Base-by-base conservation (phyloP, 768 basidiomycete species). In the Porphyrellus cyaneotinctus region DNA sequence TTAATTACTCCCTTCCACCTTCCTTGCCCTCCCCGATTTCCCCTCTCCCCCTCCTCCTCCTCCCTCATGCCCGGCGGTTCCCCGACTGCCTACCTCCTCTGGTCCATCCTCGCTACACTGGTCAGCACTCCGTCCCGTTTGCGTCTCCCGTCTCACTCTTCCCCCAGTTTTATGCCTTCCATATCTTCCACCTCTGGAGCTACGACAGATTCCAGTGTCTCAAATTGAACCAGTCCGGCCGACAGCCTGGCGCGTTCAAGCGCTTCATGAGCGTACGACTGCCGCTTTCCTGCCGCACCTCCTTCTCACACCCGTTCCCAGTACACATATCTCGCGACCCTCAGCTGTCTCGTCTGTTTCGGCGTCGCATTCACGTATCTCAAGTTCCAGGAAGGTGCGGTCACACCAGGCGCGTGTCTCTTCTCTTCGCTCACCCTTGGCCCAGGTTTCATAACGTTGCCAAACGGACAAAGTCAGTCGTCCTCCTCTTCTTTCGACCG, bases 191-290 rank as follows among this genome's bases (percentile, higher is more conserved):
- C 66, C 77, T 91, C n/a, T 91, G 87, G 86, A 74, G 72, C 56
- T 91, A 90, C 62, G 89, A 91, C 71, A 77, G 71, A 53, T 87
- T 90, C 69, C 76, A 82, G 56, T 90, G 89, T 68, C 69, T 90
- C 42, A 78, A 74, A 68, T 90, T 88, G 87, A 77, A 37, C 43
- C 58, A 82, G 64, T 76, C 83, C 14, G 87, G 87, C 31, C 77
- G 87, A 47, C 87, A 88, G 65, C 87, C 85, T 51, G 90, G 90
- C 51, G 83, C 89, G 13, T 92, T 92, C 79, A 91, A 87, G 71
- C 78, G 91, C 46, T 78, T 92, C 64, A 92, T 92, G 90, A 91
- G 87, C n/a, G 87, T 90, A 64, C 64, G 83, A 75, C n/a, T 24
- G 4, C 30, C 38, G 24, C 47, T 20, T 42, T 8, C 14, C 3